Evolutionary conservation across 148 eudicot species (phyloP), one percentile per base, ranked within the genome.

Genomic region (Polygonum aviculare): DNA sequence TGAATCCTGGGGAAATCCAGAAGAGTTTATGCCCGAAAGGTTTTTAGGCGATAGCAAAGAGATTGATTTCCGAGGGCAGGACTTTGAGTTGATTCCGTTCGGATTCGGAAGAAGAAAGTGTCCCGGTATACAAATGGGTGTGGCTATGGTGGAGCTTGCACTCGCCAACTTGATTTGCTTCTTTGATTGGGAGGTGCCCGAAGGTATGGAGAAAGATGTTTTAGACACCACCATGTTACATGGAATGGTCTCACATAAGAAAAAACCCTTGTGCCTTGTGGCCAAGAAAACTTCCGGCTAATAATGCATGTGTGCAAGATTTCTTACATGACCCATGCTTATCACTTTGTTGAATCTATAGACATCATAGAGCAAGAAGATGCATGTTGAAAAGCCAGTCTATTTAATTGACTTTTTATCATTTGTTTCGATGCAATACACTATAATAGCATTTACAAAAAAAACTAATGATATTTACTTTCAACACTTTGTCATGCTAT

Each of bases 31-130:
- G 41, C 88, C 88, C 0, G 84, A 83, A 59, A 83, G 88, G 21
- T 85, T 85, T 60, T 5, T 85, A 69, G 77, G 75, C 8, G 67
- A 75, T 48, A 2, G 52, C 2, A 45, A 18, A 59, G 33, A 8
- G 35, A n/a, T 75, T 51, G 80, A 82, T 44, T 82, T 51, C 49
- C 49, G 35, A 77, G 87, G 85, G 0, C 73, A 79, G 18, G 79
- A 83, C 38, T 81, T 79, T 26, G 78, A 81, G 74, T 21, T 81
- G 12, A 49, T 84, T 51, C 87, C 89, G 1, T 84, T 86, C 39
- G 87, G 90, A 2, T 71, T 84, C 0, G 90, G 88, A 14, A 77
- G 86, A 47, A 82, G 88, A 77, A 70, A 71, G 5, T 85, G 90
- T 33, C 86, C 90, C 0, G 86, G 82, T 2, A 11, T 83, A 21